These are phyloP conservation scores for Vigna reflexopilosa DNA, from an alignment of 306 rosid genomes.

Conservation along the genomic window DNA sequence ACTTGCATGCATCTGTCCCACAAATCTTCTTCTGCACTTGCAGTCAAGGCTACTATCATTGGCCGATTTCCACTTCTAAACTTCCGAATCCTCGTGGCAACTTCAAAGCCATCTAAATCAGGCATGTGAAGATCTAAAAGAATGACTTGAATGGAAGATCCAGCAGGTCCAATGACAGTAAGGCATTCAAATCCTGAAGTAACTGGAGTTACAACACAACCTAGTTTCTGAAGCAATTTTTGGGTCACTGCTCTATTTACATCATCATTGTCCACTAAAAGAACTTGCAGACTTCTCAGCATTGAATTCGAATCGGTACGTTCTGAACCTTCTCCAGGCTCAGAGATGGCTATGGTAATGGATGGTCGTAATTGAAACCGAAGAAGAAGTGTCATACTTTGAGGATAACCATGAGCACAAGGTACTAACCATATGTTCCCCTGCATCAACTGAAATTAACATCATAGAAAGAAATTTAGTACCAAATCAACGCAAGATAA, in stretches of 20 bases:
- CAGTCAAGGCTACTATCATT: slow-evolving; percentile 73
- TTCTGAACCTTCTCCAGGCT: slow-evolving; percentile 80
- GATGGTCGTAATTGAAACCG: slow-evolving; percentile 83
- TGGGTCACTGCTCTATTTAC: slow-evolving; percentile 91
- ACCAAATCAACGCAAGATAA: slow-evolving; percentile 16
- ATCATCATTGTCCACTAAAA: slow-evolving; percentile 83
- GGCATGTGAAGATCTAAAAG: slow-evolving; percentile 90
- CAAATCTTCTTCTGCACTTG: slow-evolving; percentile 77
- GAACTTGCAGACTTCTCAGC: slow-evolving; percentile 76
- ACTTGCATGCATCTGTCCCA: slow-evolving; percentile 84
- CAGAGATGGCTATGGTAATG: slow-evolving; percentile 76
- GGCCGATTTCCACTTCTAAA: slow-evolving; percentile 84
- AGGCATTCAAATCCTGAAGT: slow-evolving; percentile 95
- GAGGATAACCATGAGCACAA: slow-evolving; percentile 75
- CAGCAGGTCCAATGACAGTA: slow-evolving; percentile 63
- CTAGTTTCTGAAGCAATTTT: slow-evolving; percentile 86
- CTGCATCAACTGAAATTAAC: slow-evolving; percentile 87
- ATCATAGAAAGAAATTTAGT: slow-evolving; percentile 25
- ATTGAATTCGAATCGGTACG: slow-evolving; percentile 68
- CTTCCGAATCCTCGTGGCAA: slow-evolving; percentile 77
- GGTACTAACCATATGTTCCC: slow-evolving; percentile 89
- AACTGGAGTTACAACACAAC: slow-evolving; percentile 78
- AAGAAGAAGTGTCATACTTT: slow-evolving; percentile 89
- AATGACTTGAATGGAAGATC: slow-evolving; percentile 69
- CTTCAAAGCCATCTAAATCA: slow-evolving; percentile 86